Base-by-base conservation (phyloP, 345 rosid genomes). In the Trapa bicornis region DNA sequence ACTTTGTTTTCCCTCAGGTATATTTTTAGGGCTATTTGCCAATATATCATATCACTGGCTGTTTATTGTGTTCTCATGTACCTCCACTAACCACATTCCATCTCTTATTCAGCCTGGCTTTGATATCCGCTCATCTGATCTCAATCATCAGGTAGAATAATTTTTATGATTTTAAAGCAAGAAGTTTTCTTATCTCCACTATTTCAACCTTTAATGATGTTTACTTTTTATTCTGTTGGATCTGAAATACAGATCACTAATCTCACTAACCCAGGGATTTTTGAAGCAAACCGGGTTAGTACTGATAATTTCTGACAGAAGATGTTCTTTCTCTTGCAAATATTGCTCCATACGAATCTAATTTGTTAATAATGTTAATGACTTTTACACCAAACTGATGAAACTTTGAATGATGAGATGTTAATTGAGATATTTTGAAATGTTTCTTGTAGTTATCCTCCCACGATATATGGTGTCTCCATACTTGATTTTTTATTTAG, bases 1-100 rank as follows among this genome's bases (percentile, higher is more conserved):
- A 89, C 75, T 84, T 82, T 64, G 85, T 94, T 78, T 94, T 87
- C 83, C 99, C 97, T 66, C 99, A 93, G 98, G 97, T 92, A 68
- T 82, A 35, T 58, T 4, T 58, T 37, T 58, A 58, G 16, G 16
- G 15, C 35, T 41, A 63, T 35, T 37, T 68, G 22, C n/a, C 47
- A 17, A 47, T 56, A 8, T 37, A 6, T n/a, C 63, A n/a, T 15
- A 41, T 57, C 48, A n/a, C 43, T 37, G 61, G 48, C 41, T 29
- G 45, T 36, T 35, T 61, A 11, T 35, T 33, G 29, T 52, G 60
- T 36, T 48, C 64, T 65, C 70, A 42, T 15, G 29, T 37, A 53
- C 43, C 41, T 33, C 60, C 33, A 54, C 22, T 54, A n/a, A 58
- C 63, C 8, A 11, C 15, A 58, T 58, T 58, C 35, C 13, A 0